Base-by-base conservation (phyloP, 768 basidiomycete species). In the Tubosaeta brunneosetosa region DNA sequence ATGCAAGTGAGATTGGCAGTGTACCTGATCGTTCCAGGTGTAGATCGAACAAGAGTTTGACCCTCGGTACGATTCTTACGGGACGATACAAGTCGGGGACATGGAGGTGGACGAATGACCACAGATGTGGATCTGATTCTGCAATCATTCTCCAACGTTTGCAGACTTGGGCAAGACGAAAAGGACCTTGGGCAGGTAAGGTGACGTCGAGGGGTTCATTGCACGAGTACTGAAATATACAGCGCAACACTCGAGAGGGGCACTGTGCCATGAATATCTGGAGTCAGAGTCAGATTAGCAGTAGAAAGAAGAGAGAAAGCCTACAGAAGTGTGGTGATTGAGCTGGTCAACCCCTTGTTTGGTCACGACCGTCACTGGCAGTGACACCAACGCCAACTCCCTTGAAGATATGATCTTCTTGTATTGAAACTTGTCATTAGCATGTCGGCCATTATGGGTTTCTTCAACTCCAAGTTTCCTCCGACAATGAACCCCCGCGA, bases 401-500 rank as follows among this genome's bases (percentile, higher is more conserved):
- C 22, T 22, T 22, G 22, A 22, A 22, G 22, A 22, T 22, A 22
- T 22, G 22, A 22, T 22, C 22, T 22, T 22, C 22, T 22, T 22
- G 22, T 22, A 22, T 22, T 22, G 22, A 22, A 22, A 22, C 22
- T 22, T 22, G 22, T 19, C 34, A 37, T 16, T 16, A 27, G 3
- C 29, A 76, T 78, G 77, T 77, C 76, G 46, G 66, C 67, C 9
- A 61, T 78, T 6, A 73, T 78, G 29, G 71, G 74, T 0, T 74
- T 78, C 59, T 71, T 79, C 52, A 65, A 67, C 55, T 69, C 80
- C 51, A 82, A 80, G 56, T 77, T 81, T 46, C 73, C 82, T 4
- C 67, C 74, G 25, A 74, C 79, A 13, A 80, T 80, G 74, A 78
- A 77, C 60, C 70, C 77, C 10, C 77, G 80, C 50, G 82, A 84